Evolutionary conservation across 2,329 filamentous ascomycete genomes (phyloP).

Genomic region (Fusarium nanum): DNA sequence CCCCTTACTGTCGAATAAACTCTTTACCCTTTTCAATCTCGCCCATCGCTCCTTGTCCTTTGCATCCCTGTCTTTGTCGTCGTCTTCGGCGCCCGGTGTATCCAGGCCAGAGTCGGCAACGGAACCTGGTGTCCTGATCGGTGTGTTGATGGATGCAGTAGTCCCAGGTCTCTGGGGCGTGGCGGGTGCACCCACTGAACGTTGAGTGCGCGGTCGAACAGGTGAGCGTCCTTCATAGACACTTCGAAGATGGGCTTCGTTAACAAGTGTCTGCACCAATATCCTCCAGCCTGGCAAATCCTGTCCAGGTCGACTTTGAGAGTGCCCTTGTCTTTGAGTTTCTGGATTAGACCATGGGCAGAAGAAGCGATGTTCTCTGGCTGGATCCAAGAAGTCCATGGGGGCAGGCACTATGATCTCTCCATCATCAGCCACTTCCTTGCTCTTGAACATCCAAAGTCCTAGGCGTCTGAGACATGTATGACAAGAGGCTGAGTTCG

Average conservation of each 20-base stretch:
- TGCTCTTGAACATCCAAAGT: slow-evolving; percentile 92
- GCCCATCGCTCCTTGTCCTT: slow-evolving; percentile 81
- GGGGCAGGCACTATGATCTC: slow-evolving; percentile 68
- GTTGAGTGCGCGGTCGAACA: slow-evolving; percentile 24
- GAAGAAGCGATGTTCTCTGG: slow-evolving; percentile 82
- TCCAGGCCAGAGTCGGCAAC: slow-evolving; percentile 18
- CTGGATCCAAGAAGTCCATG: slow-evolving; percentile 75
- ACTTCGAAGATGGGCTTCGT: slow-evolving; percentile 66
- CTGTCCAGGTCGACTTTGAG: slow-evolving; percentile 50
- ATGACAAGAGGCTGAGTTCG: slow-evolving; percentile 81
- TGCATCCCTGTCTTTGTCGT: slow-evolving; percentile 60
- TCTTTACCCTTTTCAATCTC: slow-evolving; percentile 77
- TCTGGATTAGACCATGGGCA: slow-evolving; percentile 80
- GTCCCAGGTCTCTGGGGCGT: slow-evolving; percentile 40
- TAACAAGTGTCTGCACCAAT: slow-evolving; percentile 65
- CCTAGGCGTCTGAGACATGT: slow-evolving; percentile 90
- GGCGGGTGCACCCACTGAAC: slow-evolving; percentile 29
- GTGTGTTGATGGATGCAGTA: slow-evolving; percentile 26
- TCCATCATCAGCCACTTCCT: slow-evolving; percentile 68
- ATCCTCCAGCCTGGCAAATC: slow-evolving; percentile 66
- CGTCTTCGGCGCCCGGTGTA: slow-evolving; percentile 45
- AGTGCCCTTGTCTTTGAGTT: slow-evolving; percentile 64
- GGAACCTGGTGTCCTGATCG: slow-evolving; percentile 28
- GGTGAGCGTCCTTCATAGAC: slow-evolving; percentile 50
- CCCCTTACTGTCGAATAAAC: slow-evolving; percentile 74